Evolutionary conservation across 768 basidiomycete species (phyloP).

Genomic region (Mycena maculata): DNA sequence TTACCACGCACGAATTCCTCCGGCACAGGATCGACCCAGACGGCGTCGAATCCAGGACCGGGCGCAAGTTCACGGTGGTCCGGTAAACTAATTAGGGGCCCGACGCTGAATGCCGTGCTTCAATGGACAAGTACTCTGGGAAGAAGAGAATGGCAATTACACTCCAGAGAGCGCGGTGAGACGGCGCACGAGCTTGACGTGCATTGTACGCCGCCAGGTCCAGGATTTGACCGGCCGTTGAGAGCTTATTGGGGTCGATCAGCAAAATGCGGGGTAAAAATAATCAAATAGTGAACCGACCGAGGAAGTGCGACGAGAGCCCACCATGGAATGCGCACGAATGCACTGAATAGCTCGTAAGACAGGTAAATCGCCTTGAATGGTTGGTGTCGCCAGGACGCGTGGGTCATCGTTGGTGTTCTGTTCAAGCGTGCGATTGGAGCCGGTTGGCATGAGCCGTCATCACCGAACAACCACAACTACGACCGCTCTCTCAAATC

Average conservation of each 20-base stretch:
- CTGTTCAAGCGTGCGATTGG: too few relatives aligned
- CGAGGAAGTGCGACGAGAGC: conserved; percentile 51
- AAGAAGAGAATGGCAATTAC: too few relatives aligned
- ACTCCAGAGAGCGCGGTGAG: conserved; percentile 21
- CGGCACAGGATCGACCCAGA: conserved; percentile 59
- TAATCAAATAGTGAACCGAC: too few relatives aligned
- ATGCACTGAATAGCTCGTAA: conserved; percentile 54
- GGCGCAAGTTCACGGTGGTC: too few relatives aligned
- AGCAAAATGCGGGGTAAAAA: background rate
- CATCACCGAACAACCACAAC: too few relatives aligned
- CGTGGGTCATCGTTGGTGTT: conserved; percentile 8
- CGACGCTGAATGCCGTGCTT: too few relatives aligned
- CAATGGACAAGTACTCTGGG: background rate
- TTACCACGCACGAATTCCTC: conserved; percentile 56
- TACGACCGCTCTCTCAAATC: too few relatives aligned
- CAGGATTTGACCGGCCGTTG: conserved; percentile 60
- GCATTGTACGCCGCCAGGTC: conserved; percentile 54
- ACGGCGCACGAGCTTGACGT: conserved; percentile 49
- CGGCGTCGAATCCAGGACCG: conserved; percentile 55
- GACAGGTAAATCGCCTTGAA: conserved; percentile 60
- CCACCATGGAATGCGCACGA: conserved; percentile 66
- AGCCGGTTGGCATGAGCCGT: too few relatives aligned
- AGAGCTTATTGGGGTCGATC: conserved; percentile 41
- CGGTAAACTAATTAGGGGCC: conserved; percentile 53
- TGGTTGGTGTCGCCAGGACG: conserved; percentile 53